phyloP scores from a whole-genome alignment of 1,284 basidiomycete genomes.

The Hymenochaete sp. region DNA sequence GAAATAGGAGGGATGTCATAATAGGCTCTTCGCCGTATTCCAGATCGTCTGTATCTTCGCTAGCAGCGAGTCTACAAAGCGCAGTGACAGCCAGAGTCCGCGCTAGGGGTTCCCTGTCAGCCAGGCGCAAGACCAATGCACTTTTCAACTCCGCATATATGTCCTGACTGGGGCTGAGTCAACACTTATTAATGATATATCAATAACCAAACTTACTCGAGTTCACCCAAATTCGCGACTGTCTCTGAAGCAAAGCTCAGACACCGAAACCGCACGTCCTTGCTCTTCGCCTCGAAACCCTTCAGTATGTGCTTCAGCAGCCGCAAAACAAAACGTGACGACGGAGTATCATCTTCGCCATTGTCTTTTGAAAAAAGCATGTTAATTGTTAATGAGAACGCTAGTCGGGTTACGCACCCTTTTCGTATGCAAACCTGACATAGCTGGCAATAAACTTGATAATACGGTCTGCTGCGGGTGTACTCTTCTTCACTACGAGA shows the following conservation, averaged over 20 bases:
- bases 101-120: slow-evolving; percentile 14
- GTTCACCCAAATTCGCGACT: slow-evolving; percentile 72
- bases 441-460: slow-evolving; percentile 17
- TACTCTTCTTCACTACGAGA: slow-evolving; percentile 17
- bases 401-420: slow-evolving; percentile 5
- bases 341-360: slow-evolving; percentile 47
- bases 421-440: slow-evolving; percentile 15
- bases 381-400: background rate
- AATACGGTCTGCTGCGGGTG: slow-evolving; percentile 13
- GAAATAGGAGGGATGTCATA: slow-evolving; percentile 11
- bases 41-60: slow-evolving; percentile 17
- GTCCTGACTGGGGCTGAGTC: slow-evolving; percentile 10
- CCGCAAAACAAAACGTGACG: slow-evolving; percentile 66
- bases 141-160: slow-evolving; percentile 13
- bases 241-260: slow-evolving; percentile 75
- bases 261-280: slow-evolving; percentile 76
- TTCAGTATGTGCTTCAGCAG: slow-evolving; percentile 74
- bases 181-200: background rate
- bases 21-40: slow-evolving; percentile 17
- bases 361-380: background rate
- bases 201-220: slow-evolving; percentile 55
- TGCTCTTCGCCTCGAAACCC: slow-evolving; percentile 87
- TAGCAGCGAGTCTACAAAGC: slow-evolving; percentile 14
- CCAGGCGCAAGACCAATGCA: slow-evolving; percentile 9
- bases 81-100: slow-evolving; percentile 11